Evolutionary conservation across 768 basidiomycete genomes (phyloP).

Genomic region (Xanthoconium purpureum): DNA sequence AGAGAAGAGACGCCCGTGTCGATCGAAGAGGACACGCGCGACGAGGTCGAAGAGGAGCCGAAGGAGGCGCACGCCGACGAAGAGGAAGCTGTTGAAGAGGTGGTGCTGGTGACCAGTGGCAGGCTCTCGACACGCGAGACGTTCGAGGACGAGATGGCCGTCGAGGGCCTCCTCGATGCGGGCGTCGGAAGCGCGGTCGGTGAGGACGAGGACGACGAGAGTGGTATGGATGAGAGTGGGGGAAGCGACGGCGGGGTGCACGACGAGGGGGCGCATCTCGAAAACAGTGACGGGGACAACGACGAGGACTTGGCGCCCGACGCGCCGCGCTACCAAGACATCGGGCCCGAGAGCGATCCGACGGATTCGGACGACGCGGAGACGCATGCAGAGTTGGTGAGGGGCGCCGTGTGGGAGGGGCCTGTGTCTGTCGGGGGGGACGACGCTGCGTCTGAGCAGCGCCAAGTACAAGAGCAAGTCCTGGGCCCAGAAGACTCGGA

Average conservation of each 20-base stretch:
- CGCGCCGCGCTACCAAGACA: constrained; percentile 11
- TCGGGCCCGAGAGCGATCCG: constrained; percentile 9
- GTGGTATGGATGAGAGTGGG: neutral
- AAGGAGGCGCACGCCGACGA: neutral
- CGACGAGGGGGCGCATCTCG: too few species aligned
- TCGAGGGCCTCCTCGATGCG: constrained; percentile 23
- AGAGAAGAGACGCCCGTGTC: neutral
- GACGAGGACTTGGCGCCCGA: neutral
- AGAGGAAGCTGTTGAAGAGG: too few species aligned
- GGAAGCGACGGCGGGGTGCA: neutral
- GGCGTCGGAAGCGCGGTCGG: neutral
- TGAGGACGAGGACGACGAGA: neutral
- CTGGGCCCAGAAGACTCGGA: neutral
- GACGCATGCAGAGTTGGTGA: constrained; percentile 19
- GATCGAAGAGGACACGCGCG: constrained; percentile 8
- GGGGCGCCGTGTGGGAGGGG: neutral
- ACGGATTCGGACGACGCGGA: constrained; percentile 32
- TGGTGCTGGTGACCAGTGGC: neutral
- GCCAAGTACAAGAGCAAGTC: neutral
- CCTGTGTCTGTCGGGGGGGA: neutral
- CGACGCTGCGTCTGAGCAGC: neutral
- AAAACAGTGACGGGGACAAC: neutral
- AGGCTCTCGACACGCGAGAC: constrained; percentile 6
- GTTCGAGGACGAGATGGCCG: constrained; percentile 19
- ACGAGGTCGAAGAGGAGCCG: neutral